Conservation (phyloP, 768 basidiomycete species). For the Tulasnella sp. region DNA sequence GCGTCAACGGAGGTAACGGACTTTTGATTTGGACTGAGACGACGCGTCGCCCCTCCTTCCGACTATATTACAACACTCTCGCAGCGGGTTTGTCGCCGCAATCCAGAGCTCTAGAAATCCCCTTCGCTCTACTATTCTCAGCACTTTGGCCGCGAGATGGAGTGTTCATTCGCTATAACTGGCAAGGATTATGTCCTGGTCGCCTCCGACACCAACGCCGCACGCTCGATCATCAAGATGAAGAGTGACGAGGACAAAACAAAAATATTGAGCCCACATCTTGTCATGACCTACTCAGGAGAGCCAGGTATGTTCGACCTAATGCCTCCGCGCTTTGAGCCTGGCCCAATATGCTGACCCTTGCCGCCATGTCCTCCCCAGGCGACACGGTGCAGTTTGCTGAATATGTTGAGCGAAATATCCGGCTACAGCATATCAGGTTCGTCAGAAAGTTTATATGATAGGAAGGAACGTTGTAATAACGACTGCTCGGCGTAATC, state of each 20-base stretch:
- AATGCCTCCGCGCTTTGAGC: neutral
- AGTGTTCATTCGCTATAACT: constrained; percentile 83
- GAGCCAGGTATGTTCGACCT: constrained; percentile 67
- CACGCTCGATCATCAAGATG: constrained; percentile 95
- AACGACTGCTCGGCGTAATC: neutral
- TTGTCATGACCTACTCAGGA: constrained; percentile 93
- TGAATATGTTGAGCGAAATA: constrained; percentile 92
- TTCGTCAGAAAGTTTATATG: constrained; percentile 33
- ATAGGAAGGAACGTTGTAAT: neutral
- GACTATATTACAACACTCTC: neutral
- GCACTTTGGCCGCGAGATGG: constrained; percentile 52
- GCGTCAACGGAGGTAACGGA: constrained; percentile 23
- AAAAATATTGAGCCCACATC: constrained; percentile 81
- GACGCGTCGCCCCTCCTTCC: constrained; percentile 24
- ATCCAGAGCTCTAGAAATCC: neutral
- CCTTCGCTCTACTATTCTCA: neutral
- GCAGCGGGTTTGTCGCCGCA: neutral
- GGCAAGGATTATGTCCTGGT: constrained; percentile 93
- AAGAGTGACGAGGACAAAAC: constrained; percentile 96
- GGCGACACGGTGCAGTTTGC: constrained; percentile 97
- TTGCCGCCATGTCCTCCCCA: constrained; percentile 36
- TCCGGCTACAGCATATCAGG: constrained; percentile 94
- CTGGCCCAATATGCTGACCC: neutral
- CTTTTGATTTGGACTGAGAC: constrained; percentile 16
- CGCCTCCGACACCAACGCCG: constrained; percentile 85